A percentile compares a stretch with the other conserved stretches of the same genome.
Conservation (phyloP, 1,139 yeast species). For the Komagataea norvegica region DNA sequence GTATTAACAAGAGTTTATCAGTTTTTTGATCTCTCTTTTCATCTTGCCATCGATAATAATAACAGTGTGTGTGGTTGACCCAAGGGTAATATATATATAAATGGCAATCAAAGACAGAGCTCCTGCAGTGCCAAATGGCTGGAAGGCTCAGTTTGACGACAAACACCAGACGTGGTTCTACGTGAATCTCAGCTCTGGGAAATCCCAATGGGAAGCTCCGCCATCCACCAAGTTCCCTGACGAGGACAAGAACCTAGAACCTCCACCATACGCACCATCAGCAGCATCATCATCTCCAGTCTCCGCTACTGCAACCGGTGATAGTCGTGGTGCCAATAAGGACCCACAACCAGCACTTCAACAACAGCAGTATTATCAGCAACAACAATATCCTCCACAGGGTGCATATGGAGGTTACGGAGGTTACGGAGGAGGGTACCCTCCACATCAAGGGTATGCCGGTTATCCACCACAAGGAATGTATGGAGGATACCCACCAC, state of each 20-base stretch:
- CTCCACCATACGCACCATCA: constrained; percentile 24
- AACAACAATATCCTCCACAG: constrained; percentile 13
- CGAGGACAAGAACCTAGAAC: constrained; percentile 15
- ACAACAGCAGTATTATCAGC: constrained; percentile 15
- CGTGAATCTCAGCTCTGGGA: constrained; percentile 65
- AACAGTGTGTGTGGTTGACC: no score
- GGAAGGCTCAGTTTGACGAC: constrained; percentile 84
- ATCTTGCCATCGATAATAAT: no score
- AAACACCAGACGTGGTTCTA: constrained; percentile 75
- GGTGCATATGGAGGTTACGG: constrained; percentile 13
- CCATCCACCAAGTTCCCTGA: constrained; percentile 45
- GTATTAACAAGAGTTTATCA: no score
- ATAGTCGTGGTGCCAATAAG: no score
- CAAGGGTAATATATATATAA: background rate
- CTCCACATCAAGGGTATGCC: constrained; percentile 17
- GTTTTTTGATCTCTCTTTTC: no score
- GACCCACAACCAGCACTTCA: constrained; percentile 2
- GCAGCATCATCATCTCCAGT: background rate
- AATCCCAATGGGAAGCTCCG: constrained; percentile 92
- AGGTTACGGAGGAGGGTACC: no score
- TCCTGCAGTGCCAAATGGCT: constrained; percentile 69
- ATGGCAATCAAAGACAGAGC: constrained; percentile 13
- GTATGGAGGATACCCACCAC: constrained; percentile 16
- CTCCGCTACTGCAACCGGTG: no score
- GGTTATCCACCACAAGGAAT: constrained; percentile 14